Evolutionary conservation across 2,329 filamentous ascomycete genomes (phyloP).

Genomic region (Laburnicola sp.): DNA sequence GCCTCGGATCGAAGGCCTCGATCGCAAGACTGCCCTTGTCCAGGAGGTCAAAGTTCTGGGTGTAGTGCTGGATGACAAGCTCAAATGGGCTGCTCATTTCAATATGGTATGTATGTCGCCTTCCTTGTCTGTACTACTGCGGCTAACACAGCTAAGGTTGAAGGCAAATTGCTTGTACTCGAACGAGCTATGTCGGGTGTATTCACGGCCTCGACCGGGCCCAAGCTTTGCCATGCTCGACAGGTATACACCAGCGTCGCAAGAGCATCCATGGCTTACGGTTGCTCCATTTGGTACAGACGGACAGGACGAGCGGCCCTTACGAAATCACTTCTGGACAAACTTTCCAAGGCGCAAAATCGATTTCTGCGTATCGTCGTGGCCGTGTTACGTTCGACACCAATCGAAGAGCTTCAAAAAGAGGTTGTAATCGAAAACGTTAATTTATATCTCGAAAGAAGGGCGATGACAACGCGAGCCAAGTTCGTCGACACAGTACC

Average conservation of each 20-base stretch:
- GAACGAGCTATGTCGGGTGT: not conserved
- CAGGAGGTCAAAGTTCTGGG: not conserved
- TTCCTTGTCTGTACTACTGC: too few relatives aligned
- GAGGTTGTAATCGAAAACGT: not conserved
- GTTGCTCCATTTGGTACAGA: not conserved
- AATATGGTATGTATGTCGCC: not conserved
- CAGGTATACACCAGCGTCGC: not conserved
- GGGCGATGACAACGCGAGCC: not conserved
- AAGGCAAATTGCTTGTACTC: not conserved
- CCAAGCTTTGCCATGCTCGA: not conserved
- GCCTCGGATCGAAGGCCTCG: not conserved
- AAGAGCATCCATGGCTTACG: not conserved
- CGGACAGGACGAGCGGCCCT: not conserved
- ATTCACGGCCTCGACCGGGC: not conserved
- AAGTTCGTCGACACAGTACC: not conserved
- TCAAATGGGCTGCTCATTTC: not conserved
- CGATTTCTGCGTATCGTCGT: not conserved
- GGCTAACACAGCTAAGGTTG: not conserved
- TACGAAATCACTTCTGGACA: not conserved
- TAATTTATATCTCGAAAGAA: not conserved
- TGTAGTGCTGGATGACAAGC: not conserved
- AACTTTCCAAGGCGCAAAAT: not conserved
- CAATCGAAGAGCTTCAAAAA: not conserved
- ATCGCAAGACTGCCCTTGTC: not conserved
- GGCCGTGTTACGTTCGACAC: not conserved